These are phyloP conservation scores for Chlorella ohadii DNA, from an alignment of 139 green algal genomes.

Conservation along the genomic window DNA sequence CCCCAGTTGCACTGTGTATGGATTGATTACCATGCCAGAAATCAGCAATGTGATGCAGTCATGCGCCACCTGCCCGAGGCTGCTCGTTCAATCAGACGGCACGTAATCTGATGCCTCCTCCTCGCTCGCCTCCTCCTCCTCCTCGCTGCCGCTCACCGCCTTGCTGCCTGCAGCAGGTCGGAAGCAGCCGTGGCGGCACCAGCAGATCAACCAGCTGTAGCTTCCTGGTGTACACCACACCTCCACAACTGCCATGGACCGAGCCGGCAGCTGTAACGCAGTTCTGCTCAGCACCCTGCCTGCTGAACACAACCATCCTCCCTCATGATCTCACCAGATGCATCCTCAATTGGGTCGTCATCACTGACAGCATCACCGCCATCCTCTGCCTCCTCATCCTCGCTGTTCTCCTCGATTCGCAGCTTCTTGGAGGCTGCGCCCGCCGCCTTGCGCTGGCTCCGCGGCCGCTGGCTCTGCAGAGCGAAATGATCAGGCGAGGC, in stretches of 20 bases:
- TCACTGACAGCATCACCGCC: not conserved
- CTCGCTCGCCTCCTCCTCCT: constrained; percentile 5
- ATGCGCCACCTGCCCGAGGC: too few species aligned
- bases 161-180: not conserved
- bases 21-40: too few species aligned
- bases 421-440: constrained; percentile 26
- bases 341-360: not conserved
- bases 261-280: too few species aligned
- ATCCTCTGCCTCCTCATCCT: constrained; percentile 10
- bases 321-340: not conserved
- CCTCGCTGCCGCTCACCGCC: not conserved
- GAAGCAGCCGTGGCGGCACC: not conserved
- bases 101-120: constrained; percentile 8
- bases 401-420: not conserved
- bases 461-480: constrained; percentile 20
- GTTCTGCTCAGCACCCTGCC: not conserved
- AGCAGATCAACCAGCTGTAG: not conserved
- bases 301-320: too few species aligned
- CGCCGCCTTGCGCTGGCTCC: constrained; percentile 30
- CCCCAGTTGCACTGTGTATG: too few species aligned
- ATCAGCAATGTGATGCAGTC: too few species aligned
- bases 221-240: not conserved
- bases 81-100: not conserved
- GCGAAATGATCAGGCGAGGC: too few species aligned
- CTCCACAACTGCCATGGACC: too few species aligned